A percentile compares a stretch with the other conserved stretches of the same genome.
Evolutionary conservation across 345 rosid species (phyloP).

Genomic region (Combretum micranthum): DNA sequence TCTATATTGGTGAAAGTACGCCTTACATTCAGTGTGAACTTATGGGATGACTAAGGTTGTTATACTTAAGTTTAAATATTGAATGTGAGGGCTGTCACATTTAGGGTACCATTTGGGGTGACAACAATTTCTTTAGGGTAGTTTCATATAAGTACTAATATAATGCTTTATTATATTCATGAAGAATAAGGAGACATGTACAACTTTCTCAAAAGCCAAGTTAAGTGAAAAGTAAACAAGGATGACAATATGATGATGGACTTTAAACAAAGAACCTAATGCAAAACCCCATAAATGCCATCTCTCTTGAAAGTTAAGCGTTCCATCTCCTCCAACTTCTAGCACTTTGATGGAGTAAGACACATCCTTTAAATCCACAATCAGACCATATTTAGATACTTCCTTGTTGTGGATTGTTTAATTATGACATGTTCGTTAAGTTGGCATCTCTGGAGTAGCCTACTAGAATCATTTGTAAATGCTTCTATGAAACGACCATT

Average conservation of each 20-base stretch:
- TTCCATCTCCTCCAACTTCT: conserved; percentile 51
- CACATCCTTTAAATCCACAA: conserved; percentile 41
- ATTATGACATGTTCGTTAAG: conserved; percentile 40
- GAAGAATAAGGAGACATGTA: too few species aligned
- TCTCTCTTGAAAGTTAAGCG: conserved; percentile 2
- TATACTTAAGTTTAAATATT: too few species aligned
- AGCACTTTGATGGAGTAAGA: conserved; percentile 40
- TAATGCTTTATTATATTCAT: too few species aligned
- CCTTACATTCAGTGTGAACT: too few species aligned
- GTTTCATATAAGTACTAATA: too few species aligned
- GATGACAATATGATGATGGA: not conserved
- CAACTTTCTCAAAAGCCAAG: too few species aligned
- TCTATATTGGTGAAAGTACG: too few species aligned
- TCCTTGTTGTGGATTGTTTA: conserved; percentile 31
- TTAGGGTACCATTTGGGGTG: too few species aligned
- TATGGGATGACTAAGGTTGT: too few species aligned
- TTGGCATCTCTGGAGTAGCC: conserved; percentile 44
- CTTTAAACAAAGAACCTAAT: not conserved
- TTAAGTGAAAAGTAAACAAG: too few species aligned
- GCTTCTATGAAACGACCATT: conserved; percentile 58
- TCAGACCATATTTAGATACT: conserved; percentile 34
- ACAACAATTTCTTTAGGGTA: too few species aligned
- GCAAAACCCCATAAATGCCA: not conserved
- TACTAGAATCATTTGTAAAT: conserved; percentile 40
- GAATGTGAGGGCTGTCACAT: too few species aligned